Evolutionary conservation across 257 asterid species (phyloP), one percentile per base, ranked within the genome.

Genomic region (Fraxinus quadrangulata): DNA sequence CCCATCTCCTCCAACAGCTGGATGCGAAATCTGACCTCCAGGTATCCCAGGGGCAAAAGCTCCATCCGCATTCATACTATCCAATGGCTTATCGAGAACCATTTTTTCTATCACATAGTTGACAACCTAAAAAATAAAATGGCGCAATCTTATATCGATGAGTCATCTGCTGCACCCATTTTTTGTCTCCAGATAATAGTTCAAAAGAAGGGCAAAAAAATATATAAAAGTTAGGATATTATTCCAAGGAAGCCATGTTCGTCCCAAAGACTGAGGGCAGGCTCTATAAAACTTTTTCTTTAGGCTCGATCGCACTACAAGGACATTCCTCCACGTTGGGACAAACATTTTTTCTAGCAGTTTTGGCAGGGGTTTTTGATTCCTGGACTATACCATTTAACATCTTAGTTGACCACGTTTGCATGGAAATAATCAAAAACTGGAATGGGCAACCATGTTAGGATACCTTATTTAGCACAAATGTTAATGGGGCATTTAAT

Each of bases 101-200:
- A 95, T 87, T 89, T 94, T 94, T 82, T 94, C 99, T 45, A 90
- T 28, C 68, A 94, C 97, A 88, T 95, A 95, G 90, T 88, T 95
- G 85, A 91, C 88, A 72, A 95, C 99, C 99, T 95, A 81, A 81
- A 28, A 56, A 78, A 69, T 28, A 78, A 73, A 82, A 33, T 17
- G 54, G 30, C 28, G 61, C 67, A 49, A 70, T 33, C 74, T 73
- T 67, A 69, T 31, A 75, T 24, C 30, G 36, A 74, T 72, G 66
- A 83, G 70, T 31, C 66, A 54, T 9, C 70, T 73, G 67, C 65
- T 51, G 75, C 67, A 74, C 37, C 19, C 36, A 63, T 24, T 23
- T 34, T 34, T 42, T 34, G 36, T 65, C 51, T 70, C 14, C 24
- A 82, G 69, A 68, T 77, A 72, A 26, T 6, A 63, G 34, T 61